Percentiles rank a stretch among this genome's conserved stretches.
Evolutionary conservation across 2,329 filamentous ascomycete genomes (phyloP).

Genomic region (Botrytis paeoniae): DNA sequence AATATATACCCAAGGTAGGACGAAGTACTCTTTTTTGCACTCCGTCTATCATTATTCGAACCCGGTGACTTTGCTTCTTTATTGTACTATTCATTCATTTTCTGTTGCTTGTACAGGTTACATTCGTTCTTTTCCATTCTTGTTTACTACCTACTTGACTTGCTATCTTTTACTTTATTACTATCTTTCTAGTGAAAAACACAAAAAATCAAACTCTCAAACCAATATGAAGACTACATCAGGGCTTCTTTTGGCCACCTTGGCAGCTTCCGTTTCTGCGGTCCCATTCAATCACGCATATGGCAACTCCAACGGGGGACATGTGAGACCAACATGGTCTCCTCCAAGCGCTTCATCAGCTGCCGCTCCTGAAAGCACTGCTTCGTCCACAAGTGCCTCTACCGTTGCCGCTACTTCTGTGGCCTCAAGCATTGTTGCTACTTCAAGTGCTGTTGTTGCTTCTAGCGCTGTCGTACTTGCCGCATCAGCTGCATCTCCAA

Average conservation of each 20-base stretch:
- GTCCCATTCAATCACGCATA: neutral
- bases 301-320: neutral
- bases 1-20: neutral
- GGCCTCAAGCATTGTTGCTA: neutral
- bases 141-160: neutral
- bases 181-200: neutral
- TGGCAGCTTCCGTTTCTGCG: neutral
- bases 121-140: slow-evolving; percentile 4
- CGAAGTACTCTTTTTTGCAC: too few relatives aligned
- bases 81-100: neutral
- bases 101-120: neutral
- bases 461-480: neutral
- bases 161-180: neutral
- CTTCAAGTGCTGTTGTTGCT: neutral
- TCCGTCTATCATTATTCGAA: neutral
- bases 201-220: neutral
- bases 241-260: neutral
- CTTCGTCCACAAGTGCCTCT: neutral
- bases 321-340: neutral
- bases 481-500: slow-evolving; percentile 31
- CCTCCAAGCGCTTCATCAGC: neutral
- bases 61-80: neutral
- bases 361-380: neutral
- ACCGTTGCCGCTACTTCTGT: neutral
- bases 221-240: slow-evolving; percentile 2